Evolutionary conservation across 495 filamentous ascomycete species (phyloP).

Genomic region (Podospora pseudoanserina): DNA sequence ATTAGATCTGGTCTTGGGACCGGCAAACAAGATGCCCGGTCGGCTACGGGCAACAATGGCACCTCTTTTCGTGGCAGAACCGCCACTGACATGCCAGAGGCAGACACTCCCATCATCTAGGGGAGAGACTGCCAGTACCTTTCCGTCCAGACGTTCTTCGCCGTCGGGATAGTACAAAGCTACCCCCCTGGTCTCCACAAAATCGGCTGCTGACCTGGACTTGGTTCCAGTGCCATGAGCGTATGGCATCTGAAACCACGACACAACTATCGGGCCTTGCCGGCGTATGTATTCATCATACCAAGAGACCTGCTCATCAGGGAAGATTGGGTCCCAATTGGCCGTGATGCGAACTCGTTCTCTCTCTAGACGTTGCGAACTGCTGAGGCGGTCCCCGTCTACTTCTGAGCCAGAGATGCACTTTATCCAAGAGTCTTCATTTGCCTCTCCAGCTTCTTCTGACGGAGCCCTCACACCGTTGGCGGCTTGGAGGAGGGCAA

Average conservation of each 20-base stretch:
- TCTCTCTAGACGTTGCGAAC: constrained; percentile 25
- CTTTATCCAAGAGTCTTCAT: background rate
- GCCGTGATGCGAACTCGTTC: constrained; percentile 56
- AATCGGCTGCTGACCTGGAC: constrained; percentile 29
- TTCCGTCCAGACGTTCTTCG: constrained; percentile 32
- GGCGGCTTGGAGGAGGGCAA: background rate
- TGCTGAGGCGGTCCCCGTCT: background rate
- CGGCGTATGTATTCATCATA: constrained; percentile 86
- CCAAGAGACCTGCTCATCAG: constrained; percentile 66
- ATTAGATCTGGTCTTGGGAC: constrained; percentile 43
- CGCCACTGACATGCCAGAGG: constrained; percentile 75
- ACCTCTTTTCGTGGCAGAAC: constrained; percentile 53
- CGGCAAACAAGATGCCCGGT: constrained; percentile 58
- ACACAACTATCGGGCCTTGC: constrained; percentile 66
- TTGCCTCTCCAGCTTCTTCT: background rate
- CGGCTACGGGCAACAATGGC: constrained; percentile 61
- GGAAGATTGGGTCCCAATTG: constrained; percentile 79
- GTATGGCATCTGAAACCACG: constrained; percentile 63
- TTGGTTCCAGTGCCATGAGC: constrained; percentile 15
- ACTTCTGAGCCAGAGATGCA: background rate
- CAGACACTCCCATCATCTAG: constrained; percentile 82
- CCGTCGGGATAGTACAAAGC: constrained; percentile 56
- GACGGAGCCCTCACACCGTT: constrained; percentile 17
- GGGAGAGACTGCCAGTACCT: constrained; percentile 66
- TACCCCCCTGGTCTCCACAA: constrained; percentile 59